phyloP scores from a whole-genome alignment of 2,329 filamentous ascomycete species.

The Trichophyton benhamiae region DNA sequence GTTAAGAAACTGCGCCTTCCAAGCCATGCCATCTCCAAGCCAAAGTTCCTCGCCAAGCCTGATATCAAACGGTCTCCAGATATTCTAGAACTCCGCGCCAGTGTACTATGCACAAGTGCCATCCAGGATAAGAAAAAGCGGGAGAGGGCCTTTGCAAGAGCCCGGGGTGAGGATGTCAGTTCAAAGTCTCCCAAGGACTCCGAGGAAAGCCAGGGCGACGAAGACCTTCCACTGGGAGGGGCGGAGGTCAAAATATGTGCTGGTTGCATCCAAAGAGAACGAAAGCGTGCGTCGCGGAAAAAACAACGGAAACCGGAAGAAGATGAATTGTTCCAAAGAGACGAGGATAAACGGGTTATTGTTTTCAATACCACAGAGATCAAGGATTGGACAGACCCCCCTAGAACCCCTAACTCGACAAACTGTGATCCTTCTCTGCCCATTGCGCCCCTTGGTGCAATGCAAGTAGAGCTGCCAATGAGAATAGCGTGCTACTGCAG shows the following conservation, averaged over 20 bases:
- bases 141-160: slow-evolving; percentile 53
- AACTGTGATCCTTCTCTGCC: slow-evolving; percentile 24
- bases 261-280: slow-evolving; percentile 83
- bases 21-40: slow-evolving; percentile 83
- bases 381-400: slow-evolving; percentile 64
- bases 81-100: slow-evolving; percentile 65
- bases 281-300: slow-evolving; percentile 81
- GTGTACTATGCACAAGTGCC: slow-evolving; percentile 81
- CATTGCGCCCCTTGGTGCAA: slow-evolving; percentile 42
- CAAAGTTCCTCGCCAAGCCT: slow-evolving; percentile 72
- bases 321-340: slow-evolving; percentile 71
- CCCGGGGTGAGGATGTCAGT: slow-evolving; percentile 33
- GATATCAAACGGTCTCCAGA: slow-evolving; percentile 50
- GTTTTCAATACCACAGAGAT: slow-evolving; percentile 86
- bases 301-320: slow-evolving; percentile 89
- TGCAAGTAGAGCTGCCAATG: slow-evolving; percentile 80
- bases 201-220: slow-evolving; percentile 47
- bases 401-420: slow-evolving; percentile 41
- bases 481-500: slow-evolving; percentile 94
- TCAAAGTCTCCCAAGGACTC: slow-evolving; percentile 28
- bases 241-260: slow-evolving; percentile 87
- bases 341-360: slow-evolving; percentile 69
- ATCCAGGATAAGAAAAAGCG: slow-evolving; percentile 61
- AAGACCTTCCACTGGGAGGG: slow-evolving; percentile 66
- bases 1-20: slow-evolving; percentile 76